Conservation (phyloP, 1,284 basidiomycete species). For the Trichosporon sp. region DNA sequence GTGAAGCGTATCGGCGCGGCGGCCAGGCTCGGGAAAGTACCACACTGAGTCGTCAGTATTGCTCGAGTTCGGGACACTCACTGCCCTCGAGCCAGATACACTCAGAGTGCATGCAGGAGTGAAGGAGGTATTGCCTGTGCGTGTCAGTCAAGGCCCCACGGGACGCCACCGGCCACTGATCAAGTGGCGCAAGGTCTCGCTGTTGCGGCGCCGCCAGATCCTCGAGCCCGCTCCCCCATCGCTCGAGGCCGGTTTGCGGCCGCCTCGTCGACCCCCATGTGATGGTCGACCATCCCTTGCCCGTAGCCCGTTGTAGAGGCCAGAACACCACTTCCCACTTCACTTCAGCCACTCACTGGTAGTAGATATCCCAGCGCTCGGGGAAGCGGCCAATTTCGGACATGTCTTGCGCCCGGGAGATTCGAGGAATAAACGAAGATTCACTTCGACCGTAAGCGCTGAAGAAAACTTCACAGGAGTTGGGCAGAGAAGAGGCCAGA, state of each 20-base stretch:
- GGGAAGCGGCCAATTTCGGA: conserved; percentile 13
- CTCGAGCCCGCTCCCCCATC: background rate
- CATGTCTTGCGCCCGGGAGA: conserved; percentile 18
- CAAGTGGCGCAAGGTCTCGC: background rate
- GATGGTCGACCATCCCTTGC: background rate
- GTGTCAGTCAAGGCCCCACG: background rate
- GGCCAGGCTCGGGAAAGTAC: conserved; percentile 36
- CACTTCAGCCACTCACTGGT: conserved; percentile 10
- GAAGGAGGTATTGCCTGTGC: conserved; percentile 25
- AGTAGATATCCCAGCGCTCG: conserved; percentile 23
- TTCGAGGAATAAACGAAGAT: background rate
- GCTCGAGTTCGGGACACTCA: conserved; percentile 4
- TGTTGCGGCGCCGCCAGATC: background rate
- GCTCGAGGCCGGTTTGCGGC: background rate
- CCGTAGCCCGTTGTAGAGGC: background rate
- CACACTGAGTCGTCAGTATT: conserved; percentile 18
- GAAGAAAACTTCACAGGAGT: background rate
- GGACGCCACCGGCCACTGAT: background rate
- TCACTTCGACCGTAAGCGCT: background rate
- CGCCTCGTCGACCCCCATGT: background rate
- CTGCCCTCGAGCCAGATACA: conserved; percentile 29
- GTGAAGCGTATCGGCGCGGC: conserved; percentile 24
- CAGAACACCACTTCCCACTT: background rate
- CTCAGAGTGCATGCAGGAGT: conserved; percentile 25
- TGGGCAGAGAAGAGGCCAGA: background rate